Evolutionary conservation across 768 basidiomycete species (phyloP), one percentile per base, ranked within the genome.

Genomic region (Heimioporus sp.): DNA sequence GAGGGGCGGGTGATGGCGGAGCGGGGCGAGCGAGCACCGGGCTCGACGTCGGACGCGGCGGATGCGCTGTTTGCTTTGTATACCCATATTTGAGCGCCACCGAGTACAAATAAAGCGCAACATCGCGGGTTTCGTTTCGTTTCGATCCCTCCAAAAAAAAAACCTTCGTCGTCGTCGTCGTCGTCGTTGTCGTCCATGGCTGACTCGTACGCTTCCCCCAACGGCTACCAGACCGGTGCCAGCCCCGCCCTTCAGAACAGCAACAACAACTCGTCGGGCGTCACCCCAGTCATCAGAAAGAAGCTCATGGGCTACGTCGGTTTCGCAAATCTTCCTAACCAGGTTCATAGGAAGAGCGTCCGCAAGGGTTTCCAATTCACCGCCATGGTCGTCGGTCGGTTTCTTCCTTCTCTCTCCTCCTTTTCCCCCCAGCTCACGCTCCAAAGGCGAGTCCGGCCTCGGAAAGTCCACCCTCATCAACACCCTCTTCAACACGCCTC

Each of bases 321-420:
- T 46, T 96, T 99, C 68, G 92, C 95, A 68, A 98, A 97, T 72
- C 81, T 99, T 46, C 97, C 97, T 45, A 98, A 99, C 81, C 97
- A 99, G 73, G 96, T 98, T 41, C 97, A 99, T 76, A 87, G 97
- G 73, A 92, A 97, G 78, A 96, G 93, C 64, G 90, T 97, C 43
- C 82, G 93, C 77, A 98, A 94, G 74, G 96, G 97, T 41, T 99
- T 98, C 80, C 92, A 98, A 72, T 99, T 99, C 77, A 96, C 94
- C 49, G 80, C 86, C 59, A 98, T 99, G 97, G 96, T 99, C 57
- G 96, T 99, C 68, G 96, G 96, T 96, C 61, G 65, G 93, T 86
- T 4, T 24, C 15, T 43, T 49, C 58, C 56, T 54, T 60, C 49
- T 58, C 50, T 42, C 32, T 31, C 34, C 45, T 37, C 30, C n/a